Percentiles rank a stretch among this genome's conserved stretches.
phyloP scores from a whole-genome alignment of 2,329 filamentous ascomycete genomes.

The Talaromyces sp. region DNA sequence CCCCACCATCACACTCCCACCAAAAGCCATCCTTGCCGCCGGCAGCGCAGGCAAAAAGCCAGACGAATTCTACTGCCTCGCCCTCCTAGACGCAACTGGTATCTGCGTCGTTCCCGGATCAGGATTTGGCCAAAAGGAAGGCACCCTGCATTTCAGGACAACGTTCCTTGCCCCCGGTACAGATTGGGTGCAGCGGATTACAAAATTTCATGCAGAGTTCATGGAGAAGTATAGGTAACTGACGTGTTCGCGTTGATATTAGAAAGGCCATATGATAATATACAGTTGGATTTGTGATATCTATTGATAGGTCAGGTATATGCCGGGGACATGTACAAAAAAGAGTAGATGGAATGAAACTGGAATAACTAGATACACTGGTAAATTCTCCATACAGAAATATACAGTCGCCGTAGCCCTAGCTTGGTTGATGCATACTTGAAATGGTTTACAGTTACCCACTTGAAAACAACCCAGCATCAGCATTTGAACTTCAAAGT shows the following conservation, averaged over 20 bases:
- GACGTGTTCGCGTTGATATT: background rate
- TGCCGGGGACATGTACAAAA: background rate
- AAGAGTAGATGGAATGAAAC: background rate
- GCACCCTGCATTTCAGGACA: slow-evolving; percentile 88
- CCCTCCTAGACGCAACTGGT: slow-evolving; percentile 86
- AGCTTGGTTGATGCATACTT: too few species aligned
- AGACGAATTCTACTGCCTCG: slow-evolving; percentile 93
- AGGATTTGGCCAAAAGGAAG: slow-evolving; percentile 91
- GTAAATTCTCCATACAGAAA: background rate
- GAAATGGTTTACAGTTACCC: too few species aligned
- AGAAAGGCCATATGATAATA: background rate
- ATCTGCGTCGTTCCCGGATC: slow-evolving; percentile 90
- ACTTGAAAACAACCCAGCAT: too few species aligned
- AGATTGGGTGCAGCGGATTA: slow-evolving; percentile 84
- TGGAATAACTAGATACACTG: background rate
- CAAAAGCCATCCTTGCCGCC: slow-evolving; percentile 74
- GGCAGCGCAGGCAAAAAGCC: slow-evolving; percentile 67
- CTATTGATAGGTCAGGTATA: background rate
- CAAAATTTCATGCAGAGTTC: slow-evolving; percentile 87
- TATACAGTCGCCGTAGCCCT: too few species aligned
- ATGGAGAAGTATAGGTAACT: slow-evolving; percentile 67
- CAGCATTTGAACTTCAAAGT: background rate
- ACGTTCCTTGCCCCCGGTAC: slow-evolving; percentile 96
- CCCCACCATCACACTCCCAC: slow-evolving; percentile 80
- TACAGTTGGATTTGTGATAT: background rate